Base-by-base conservation (phyloP, 2,329 filamentous ascomycete species). In the Pyrenochaeta sp. region DNA sequence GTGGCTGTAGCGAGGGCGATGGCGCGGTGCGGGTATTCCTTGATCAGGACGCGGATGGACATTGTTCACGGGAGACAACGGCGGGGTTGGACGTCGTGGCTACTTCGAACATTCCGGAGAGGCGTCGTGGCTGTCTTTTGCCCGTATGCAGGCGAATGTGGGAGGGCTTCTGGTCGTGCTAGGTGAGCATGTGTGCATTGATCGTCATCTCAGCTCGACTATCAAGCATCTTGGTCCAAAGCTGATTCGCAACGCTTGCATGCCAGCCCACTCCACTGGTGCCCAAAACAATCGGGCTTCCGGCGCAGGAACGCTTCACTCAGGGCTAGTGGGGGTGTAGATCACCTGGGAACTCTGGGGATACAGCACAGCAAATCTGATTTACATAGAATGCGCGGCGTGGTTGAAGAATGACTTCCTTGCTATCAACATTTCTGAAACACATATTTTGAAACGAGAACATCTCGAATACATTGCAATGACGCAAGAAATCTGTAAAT, bases 1-100 rank as follows among this genome's bases (percentile, higher is more conserved):
- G 86, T 82, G 27, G 85, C 76, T 20, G 91, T 92, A 24, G 87
- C 87, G 55, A 97, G 86, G 54, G 90, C 90, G 69, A 97, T 90
- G 55, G 90, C 88, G 55, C 93, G 89, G 68, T 90, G 85, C 57
- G 90, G 90, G 66, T 90, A 84, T 67, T 96, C 91, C 75, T 88
- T 88, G 71, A 96, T 85, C 63, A 94, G 82, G 49, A 96, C 84
- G 63, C 87, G 87, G 74, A 90, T 87, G 47, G 65, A 68, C 66
- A 70, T 71, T 58, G 61, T 65, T 36, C 49, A 47, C 26, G 44
- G 54, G 48, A 36, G 47, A 44, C 28, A 49, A 41, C 26, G 27
- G 43, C 51, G 45, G 41, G 31, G 38, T 22, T 37, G 23, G 38
- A 29, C 24, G 35, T 27, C 26, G 30, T 15, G 38, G 47, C 38